phyloP scores from a whole-genome alignment of 345 rosid genomes.

The Aethionema arabicum region DNA sequence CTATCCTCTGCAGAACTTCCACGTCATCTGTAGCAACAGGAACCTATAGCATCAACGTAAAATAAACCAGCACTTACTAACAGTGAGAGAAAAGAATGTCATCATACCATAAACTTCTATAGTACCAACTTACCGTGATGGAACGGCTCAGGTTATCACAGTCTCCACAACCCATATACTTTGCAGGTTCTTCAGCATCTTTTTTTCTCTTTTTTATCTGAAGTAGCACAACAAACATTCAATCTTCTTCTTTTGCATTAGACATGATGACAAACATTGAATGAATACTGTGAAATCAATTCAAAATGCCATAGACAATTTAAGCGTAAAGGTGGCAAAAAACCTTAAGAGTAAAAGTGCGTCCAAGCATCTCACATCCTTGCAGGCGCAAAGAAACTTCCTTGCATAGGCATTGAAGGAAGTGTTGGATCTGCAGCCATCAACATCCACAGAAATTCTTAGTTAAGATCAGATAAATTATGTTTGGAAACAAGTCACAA shows the following conservation, averaged over 20 bases:
- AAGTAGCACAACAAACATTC: conserved; percentile 13
- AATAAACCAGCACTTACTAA: not conserved
- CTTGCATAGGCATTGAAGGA: conserved; percentile 76
- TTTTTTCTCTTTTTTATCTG: conserved; percentile 85
- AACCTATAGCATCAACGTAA: conserved; percentile 43
- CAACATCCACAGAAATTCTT: conserved; percentile 25
- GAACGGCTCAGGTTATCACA: conserved; percentile 92
- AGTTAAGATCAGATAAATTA: conserved; percentile 9
- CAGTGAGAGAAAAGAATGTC: conserved; percentile 2
- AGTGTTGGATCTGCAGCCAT: conserved; percentile 58
- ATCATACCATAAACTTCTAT: conserved; percentile 13
- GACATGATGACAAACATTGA: conserved; percentile 1
- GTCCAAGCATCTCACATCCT: conserved; percentile 81
- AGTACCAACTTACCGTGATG: conserved; percentile 52
- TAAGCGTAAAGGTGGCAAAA: conserved; percentile 10
- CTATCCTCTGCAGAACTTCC: conserved; percentile 72
- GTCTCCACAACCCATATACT: conserved; percentile 89
- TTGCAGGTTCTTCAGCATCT: conserved; percentile 77
- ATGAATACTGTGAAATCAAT: conserved; percentile 5
- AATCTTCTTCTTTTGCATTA: not conserved
- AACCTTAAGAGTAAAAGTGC: conserved; percentile 88
- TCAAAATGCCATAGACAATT: not conserved
- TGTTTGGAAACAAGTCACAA: conserved; percentile 7
- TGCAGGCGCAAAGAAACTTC: conserved; percentile 86
- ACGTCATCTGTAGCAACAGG: conserved; percentile 81